Percentiles rank a stretch among this genome's conserved stretches.
These are phyloP conservation scores for Ceratobasidium sp. DNA, from an alignment of 1,284 basidiomycete species.

Conservation along the genomic window DNA sequence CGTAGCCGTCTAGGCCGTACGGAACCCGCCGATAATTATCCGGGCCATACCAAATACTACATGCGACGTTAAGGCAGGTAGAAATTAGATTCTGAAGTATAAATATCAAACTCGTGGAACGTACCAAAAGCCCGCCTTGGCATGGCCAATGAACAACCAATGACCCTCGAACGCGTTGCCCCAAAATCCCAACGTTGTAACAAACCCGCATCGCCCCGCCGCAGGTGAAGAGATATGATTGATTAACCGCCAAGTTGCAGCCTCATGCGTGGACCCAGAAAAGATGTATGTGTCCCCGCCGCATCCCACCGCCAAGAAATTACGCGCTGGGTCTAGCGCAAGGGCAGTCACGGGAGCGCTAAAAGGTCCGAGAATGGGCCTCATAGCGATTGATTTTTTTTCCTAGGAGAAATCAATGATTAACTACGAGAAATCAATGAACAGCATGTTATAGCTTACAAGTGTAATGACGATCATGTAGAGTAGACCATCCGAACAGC, in stretches of 20 bases:
- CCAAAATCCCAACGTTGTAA: neutral
- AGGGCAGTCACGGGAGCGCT: neutral
- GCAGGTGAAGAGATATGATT: neutral
- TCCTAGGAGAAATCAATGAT: neutral
- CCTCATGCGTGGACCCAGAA: neutral
- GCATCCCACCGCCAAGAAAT: neutral
- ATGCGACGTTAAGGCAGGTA: neutral
- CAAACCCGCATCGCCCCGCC: neutral
- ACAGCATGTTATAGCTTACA: too few relatives aligned
- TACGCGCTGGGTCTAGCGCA: neutral
- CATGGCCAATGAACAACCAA: neutral
- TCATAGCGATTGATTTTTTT: neutral
- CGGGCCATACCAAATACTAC: neutral
- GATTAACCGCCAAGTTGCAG: neutral
- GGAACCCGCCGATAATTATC: neutral
- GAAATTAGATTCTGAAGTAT: neutral
- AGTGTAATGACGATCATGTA: neutral
- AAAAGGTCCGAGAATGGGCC: neutral
- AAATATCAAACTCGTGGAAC: neutral
- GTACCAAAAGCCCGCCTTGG: constrained; percentile 1
- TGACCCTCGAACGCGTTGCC: neutral
- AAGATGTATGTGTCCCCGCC: neutral
- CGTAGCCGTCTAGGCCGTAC: neutral
- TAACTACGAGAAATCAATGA: too few relatives aligned
- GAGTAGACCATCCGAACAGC: neutral